A percentile compares a stretch with the other conserved stretches of the same genome.
Conservation (phyloP, 73 alveolate species). For the Breviolum minutum region DNA sequence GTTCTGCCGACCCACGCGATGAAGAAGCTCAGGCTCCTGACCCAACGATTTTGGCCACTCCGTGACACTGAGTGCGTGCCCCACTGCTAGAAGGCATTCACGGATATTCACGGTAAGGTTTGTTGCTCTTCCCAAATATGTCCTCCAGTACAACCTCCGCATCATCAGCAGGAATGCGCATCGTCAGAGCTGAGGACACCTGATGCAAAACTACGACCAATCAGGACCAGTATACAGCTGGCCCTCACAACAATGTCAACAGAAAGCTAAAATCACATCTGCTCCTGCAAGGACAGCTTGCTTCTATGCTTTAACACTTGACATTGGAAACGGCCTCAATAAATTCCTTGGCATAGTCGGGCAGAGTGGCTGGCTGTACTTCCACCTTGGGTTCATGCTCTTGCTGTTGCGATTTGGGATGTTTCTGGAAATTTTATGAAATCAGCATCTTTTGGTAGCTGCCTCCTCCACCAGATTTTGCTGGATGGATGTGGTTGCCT, state of each 20-base stretch:
- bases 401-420: too few relatives aligned
- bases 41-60: background rate
- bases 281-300: background rate
- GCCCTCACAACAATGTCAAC: background rate
- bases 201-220: background rate
- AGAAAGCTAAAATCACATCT: too few relatives aligned
- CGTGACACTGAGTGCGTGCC: too few relatives aligned
- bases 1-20: constrained; percentile 85
- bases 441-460: background rate
- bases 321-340: background rate
- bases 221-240: background rate
- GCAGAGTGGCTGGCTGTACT: constrained; percentile 12
- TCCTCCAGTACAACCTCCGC: constrained; percentile 68
- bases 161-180: constrained; percentile 50
- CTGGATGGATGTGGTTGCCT: background rate
- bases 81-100: too few relatives aligned
- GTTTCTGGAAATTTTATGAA: too few relatives aligned
- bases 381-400: background rate
- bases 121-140: background rate
- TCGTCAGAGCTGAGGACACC: constrained; percentile 48
- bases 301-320: background rate
- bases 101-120: too few relatives aligned
- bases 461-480: background rate
- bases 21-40: constrained; percentile 52
- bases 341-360: constrained; percentile 18